phyloP scores from a whole-genome alignment of 2,329 filamentous ascomycete species.

The Exophiala sp. region DNA sequence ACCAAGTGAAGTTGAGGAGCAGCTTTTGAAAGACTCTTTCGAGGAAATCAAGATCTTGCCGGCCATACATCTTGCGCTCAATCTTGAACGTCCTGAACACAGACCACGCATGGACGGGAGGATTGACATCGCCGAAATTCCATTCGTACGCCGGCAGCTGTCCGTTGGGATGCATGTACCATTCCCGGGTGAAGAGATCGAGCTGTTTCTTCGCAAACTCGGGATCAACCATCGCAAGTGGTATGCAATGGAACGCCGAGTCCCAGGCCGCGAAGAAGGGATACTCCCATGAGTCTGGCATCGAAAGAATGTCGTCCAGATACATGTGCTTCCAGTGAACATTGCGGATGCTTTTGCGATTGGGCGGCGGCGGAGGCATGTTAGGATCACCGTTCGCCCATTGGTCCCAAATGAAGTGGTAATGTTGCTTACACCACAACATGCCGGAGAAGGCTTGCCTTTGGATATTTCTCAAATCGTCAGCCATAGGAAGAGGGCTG shows the following conservation, averaged over 20 bases:
- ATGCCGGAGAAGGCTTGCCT: slow-evolving; percentile 90
- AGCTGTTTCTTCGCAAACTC: slow-evolving; percentile 98
- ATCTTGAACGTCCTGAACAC: slow-evolving; percentile 97
- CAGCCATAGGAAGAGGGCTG: slow-evolving; percentile 86
- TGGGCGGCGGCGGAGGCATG: slow-evolving; percentile 76
- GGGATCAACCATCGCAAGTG: slow-evolving; percentile 92
- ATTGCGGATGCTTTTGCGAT: slow-evolving; percentile 76
- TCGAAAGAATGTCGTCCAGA: slow-evolving; percentile 89
- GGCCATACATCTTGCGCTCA: slow-evolving; percentile 92
- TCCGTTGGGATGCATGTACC: slow-evolving; percentile 98
- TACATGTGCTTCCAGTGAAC: slow-evolving; percentile 90
- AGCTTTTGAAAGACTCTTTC: slow-evolving; percentile 96
- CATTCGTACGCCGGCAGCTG: slow-evolving; percentile 91
- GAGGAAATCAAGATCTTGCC: slow-evolving; percentile 89
- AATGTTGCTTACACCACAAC: slow-evolving; percentile 98
- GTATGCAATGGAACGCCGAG: slow-evolving; percentile 93
- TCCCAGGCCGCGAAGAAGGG: slow-evolving; percentile 98
- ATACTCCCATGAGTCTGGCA: slow-evolving; percentile 99
- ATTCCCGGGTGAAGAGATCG: slow-evolving; percentile 90
- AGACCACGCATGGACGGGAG: slow-evolving; percentile 92
- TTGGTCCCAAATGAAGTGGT: slow-evolving; percentile 94
- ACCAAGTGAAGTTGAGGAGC: slow-evolving; percentile 96
- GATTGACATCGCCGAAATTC: slow-evolving; percentile 97
- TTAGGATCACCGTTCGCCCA: slow-evolving; percentile 92
- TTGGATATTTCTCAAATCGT: slow-evolving; percentile 91